Evolutionary conservation across 139 green algal genomes (phyloP).

Genomic region (Picochlorum sp.): DNA sequence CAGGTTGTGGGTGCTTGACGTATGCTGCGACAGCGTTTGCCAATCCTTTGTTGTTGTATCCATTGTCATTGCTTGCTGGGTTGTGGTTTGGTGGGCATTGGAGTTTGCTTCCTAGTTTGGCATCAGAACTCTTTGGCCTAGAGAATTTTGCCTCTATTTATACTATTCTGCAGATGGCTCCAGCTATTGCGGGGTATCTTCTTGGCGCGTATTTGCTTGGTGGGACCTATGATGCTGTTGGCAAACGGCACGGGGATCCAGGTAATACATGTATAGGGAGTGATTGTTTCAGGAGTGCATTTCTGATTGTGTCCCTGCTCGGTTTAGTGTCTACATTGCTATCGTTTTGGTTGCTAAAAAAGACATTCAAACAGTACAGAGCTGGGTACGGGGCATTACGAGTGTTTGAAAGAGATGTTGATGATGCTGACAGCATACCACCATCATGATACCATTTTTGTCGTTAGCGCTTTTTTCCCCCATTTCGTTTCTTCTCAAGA

Average conservation of each 20-base stretch:
- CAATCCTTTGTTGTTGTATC: slow-evolving; percentile 28
- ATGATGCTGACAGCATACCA: neutral
- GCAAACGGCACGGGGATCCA: slow-evolving; percentile 6
- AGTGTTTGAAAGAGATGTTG: slow-evolving; percentile 6
- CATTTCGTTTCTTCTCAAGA: too few relatives aligned
- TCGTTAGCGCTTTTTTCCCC: too few relatives aligned
- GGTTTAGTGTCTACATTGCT: neutral
- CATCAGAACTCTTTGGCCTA: slow-evolving; percentile 42
- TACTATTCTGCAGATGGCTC: slow-evolving; percentile 30
- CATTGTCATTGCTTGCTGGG: slow-evolving; percentile 42
- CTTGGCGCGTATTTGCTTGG: slow-evolving; percentile 39
- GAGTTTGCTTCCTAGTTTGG: slow-evolving; percentile 63
- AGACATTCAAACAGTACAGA: slow-evolving; percentile 11
- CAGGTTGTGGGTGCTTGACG: neutral
- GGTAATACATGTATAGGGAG: slow-evolving; percentile 25
- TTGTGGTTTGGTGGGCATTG: slow-evolving; percentile 70
- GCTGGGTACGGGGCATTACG: slow-evolving; percentile 5
- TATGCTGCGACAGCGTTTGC: slow-evolving; percentile 12
- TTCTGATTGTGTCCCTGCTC: slow-evolving; percentile 24
- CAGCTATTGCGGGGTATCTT: slow-evolving; percentile 29
- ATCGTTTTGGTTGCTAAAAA: slow-evolving; percentile 4
- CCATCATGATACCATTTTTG: neutral
- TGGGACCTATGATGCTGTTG: slow-evolving; percentile 31
- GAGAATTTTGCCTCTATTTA: slow-evolving; percentile 42
- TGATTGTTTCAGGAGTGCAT: slow-evolving; percentile 34